Evolutionary conservation across 1,284 basidiomycete species (phyloP), one percentile per base, ranked within the genome.

Genomic region (Boletellus dicymbophilus): DNA sequence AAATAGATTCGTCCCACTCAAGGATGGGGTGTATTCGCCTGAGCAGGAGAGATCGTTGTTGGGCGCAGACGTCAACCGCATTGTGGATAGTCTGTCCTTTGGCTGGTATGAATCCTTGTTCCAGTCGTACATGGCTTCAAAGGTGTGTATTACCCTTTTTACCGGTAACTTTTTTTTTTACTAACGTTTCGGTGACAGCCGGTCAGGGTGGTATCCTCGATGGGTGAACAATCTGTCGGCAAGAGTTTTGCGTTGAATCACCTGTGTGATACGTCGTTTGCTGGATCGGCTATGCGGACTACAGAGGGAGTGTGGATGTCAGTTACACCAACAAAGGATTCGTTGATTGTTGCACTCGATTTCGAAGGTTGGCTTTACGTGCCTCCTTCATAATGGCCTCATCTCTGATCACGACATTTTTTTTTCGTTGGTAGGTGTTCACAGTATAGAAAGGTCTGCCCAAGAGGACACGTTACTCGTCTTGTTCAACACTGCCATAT

Each of bases 281-380:
- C 82, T 25, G 84, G 83, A 1, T 81, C 78, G 6, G 84, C 84
- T 0, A 84, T 85, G 81, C 68, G 82, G 21, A 85, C 82, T 1
- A 85, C 56, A 56, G 84, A 85, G 67, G 82, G 82, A 1, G 80
- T 84, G 2, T 85, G 84, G 84, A 79, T 85, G 75, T 82, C 84
- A 0, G 79, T 80, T 4, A 84, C 83, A 3, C 83, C 84, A 0
- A 84, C 82, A 0, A 68, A 76, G 34, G 74, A 80, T 26, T 61
- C 66, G 0, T 62, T 85, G 21, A 70, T 85, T 11, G 81, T 85
- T 7, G 76, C 82, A 0, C 69, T 85, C 2, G 84, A 85, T 56
- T 85, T 85, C 51, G 84, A 85, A 73, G 82, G 82, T 73, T 1
- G 9, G 43, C 37, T 11, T 1, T 2, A 16, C 16, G 11, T 11